Base-by-base conservation (phyloP, 2,329 filamentous ascomycete genomes). In the Metarhizium humberi region DNA sequence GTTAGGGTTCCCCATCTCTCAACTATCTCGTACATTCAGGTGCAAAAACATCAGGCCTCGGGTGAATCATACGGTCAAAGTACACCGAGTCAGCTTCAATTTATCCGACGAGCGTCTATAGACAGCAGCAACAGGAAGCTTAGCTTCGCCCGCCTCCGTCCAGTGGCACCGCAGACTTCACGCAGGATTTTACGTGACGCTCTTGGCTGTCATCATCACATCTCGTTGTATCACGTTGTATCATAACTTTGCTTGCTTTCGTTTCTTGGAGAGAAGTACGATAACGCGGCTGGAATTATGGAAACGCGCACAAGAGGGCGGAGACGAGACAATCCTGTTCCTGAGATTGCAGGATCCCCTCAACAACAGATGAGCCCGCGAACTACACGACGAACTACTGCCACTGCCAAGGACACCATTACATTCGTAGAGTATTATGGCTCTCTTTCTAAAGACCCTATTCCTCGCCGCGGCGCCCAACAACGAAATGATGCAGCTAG, bases 401-500 rank as follows among this genome's bases (percentile, higher is more conserved):
- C 43, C 36, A 32, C 36, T 10, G 16, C 7, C 13, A 43, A 43
- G 3, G n/a, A 13, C 29, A 25, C 11, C 16, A 13, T 13, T 13
- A 30, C 30, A 14, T 11, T 8, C 20, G 11, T 6, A 8, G 36
- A 3, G 13, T 25, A 20, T 30, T 25, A 20, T 30, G 36, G 52
- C 10, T 53, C 53, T 14, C 49, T 55, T 29, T 36, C 48, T 4
- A 16, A 16, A 3, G 50, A 52, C 20, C 50, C 46, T 18, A 7
- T 46, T 20, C 36, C 55, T 16, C 20, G 42, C 10, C 55, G 55
- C 5, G 48, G 54, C 16, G 58, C 58, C 25, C 55, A 36, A 2
- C 43, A 45, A 25, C 11, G 40, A 36, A 36, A 20, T 16, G 18
- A 20, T 20, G 42, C 45, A 30, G n/a, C 4, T 3, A 59, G 58